A percentile compares a stretch with the other conserved stretches of the same genome.
phyloP scores from a whole-genome alignment of 2,329 filamentous ascomycete species.

The Alternaria ethzedia region DNA sequence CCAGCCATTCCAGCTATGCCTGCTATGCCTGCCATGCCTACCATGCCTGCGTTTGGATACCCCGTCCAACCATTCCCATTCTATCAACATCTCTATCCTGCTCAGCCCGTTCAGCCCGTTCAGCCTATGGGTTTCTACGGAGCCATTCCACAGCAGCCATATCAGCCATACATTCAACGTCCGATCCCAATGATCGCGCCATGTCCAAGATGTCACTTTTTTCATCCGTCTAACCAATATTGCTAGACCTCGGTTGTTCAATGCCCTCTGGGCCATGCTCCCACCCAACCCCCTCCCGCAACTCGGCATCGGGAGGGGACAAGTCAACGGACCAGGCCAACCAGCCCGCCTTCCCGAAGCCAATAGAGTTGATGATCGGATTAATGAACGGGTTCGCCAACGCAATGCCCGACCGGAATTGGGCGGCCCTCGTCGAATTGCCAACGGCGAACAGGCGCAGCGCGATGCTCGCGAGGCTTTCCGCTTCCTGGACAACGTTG shows the following conservation, averaged over 20 bases:
- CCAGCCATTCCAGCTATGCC: background rate
- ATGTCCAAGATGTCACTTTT: slow-evolving; percentile 10
- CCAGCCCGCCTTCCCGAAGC: background rate
- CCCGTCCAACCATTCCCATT: slow-evolving; percentile 1
- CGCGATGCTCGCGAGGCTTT: background rate
- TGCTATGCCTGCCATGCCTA: background rate
- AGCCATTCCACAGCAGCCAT: slow-evolving; percentile 1
- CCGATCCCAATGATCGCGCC: background rate
- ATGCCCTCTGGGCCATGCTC: background rate
- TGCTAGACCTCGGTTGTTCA: slow-evolving; percentile 7
- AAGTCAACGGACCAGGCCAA: background rate
- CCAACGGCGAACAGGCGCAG: background rate
- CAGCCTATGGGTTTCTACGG: slow-evolving; percentile 3
- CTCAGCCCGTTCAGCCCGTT: slow-evolving; percentile 3
- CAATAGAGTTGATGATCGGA: background rate
- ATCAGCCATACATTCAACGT: slow-evolving; percentile 1
- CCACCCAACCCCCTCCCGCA: background rate
- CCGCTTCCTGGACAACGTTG: background rate
- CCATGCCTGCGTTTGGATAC: background rate
- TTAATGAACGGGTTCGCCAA: background rate
- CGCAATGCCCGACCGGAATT: background rate
- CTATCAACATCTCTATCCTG: background rate
- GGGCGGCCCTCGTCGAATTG: background rate
- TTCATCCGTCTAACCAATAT: slow-evolving; percentile 15
- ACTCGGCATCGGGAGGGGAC: background rate